Evolutionary conservation across 768 basidiomycete species (phyloP).

Genomic region (Leccinum aurantiacum): DNA sequence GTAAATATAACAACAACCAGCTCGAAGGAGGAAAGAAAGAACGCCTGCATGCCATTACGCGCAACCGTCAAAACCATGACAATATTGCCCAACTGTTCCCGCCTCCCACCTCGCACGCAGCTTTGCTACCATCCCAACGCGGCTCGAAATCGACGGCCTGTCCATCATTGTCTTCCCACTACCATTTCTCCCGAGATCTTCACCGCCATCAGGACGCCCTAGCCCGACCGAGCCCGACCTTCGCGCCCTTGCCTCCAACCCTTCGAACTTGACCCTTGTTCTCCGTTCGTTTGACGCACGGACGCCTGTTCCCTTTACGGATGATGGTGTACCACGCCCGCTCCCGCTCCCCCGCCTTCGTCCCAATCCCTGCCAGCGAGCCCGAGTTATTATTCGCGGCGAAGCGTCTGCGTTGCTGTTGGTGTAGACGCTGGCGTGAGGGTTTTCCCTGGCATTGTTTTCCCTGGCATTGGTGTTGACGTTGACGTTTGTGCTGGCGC

Average conservation of each 20-base stretch:
- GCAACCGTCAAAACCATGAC: neutral
- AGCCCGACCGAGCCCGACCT: neutral
- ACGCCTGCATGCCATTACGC: neutral
- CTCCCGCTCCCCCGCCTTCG: neutral
- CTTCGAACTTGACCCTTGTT: slow-evolving; percentile 11
- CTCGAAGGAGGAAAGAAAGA: neutral
- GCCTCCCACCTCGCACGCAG: slow-evolving; percentile 24
- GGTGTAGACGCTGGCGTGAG: neutral
- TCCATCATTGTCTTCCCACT: neutral
- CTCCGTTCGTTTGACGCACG: slow-evolving; percentile 5
- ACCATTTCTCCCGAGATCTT: too few species aligned
- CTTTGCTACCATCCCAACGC: slow-evolving; percentile 21
- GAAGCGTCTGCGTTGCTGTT: neutral
- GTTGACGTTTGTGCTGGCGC: neutral
- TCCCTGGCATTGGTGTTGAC: neutral
- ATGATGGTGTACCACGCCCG: neutral
- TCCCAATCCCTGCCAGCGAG: neutral
- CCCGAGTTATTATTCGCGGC: neutral
- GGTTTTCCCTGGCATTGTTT: too few species aligned
- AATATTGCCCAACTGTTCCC: neutral
- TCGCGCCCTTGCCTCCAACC: neutral
- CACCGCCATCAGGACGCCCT: neutral
- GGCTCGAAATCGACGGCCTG: slow-evolving; percentile 1
- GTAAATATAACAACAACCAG: neutral
- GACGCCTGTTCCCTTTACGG: neutral